phyloP scores from a whole-genome alignment of 2,329 filamentous ascomycete species.

The Ophiostoma perfectum region DNA sequence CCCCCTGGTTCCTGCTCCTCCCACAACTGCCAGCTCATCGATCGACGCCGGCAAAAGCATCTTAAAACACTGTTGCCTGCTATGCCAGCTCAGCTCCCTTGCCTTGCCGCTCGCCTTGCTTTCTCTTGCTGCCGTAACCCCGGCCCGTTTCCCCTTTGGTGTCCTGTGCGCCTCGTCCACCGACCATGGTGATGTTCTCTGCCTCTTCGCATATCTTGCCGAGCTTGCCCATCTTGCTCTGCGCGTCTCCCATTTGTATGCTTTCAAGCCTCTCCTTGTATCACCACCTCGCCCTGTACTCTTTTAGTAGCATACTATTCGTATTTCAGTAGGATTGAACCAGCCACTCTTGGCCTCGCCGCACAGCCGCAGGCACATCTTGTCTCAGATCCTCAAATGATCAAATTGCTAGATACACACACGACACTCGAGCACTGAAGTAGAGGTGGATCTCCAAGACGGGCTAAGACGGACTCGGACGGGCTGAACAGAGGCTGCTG shows the following conservation, averaged over 20 bases:
- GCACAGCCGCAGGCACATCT: no score
- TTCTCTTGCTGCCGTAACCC: no score
- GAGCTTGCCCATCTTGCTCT: no score
- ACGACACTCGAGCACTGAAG: background rate
- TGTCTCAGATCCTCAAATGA: no score
- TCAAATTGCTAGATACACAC: background rate
- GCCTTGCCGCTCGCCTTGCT: background rate
- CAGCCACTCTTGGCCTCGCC: background rate
- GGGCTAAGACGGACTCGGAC: background rate
- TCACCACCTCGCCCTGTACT: no score
- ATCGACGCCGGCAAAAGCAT: background rate
- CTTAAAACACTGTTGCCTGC: conserved; percentile 7
- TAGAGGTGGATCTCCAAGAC: background rate
- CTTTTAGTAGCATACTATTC: no score
- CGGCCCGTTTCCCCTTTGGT: no score
- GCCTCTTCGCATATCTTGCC: no score
- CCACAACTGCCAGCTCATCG: conserved; percentile 1
- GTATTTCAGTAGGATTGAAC: background rate
- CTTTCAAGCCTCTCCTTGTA: no score
- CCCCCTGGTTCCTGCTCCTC: background rate
- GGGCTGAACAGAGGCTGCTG: background rate
- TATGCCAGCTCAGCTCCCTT: background rate
- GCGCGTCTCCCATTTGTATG: no score
- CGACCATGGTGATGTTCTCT: no score
- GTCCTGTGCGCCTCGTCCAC: no score